Conservation (phyloP, 2,329 filamentous ascomycete species). For the Akanthomyces lecanii region DNA sequence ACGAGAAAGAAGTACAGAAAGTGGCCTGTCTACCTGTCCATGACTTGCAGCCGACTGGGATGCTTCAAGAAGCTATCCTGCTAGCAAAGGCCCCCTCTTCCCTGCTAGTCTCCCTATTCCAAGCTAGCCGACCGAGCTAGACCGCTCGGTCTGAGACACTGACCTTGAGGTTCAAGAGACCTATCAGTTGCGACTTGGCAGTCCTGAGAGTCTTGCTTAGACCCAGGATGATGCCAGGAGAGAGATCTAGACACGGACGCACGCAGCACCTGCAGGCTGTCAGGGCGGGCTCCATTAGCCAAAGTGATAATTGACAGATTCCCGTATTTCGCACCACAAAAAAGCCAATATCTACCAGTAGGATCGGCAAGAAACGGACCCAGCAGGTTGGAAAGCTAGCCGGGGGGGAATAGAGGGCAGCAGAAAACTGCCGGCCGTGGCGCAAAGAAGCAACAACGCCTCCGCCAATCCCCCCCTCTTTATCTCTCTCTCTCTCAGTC, state of each 20-base stretch:
- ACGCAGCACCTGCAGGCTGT: background rate
- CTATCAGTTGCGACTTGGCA: too few species aligned
- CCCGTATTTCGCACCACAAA: background rate
- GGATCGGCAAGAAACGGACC: background rate
- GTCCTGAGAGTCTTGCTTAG: background rate
- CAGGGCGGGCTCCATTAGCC: background rate
- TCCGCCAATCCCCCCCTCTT: background rate
- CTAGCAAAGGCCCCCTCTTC: too few species aligned
- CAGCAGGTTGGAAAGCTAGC: background rate
- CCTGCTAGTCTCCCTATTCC: too few species aligned
- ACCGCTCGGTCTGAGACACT: too few species aligned
- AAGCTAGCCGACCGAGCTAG: too few species aligned
- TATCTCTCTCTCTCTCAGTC: background rate
- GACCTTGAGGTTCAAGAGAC: too few species aligned
- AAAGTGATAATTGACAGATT: background rate
- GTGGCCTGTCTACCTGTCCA: too few species aligned
- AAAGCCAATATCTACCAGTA: background rate
- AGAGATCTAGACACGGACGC: background rate
- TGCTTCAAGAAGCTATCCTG: too few species aligned
- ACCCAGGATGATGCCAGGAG: too few species aligned
- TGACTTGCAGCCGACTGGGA: too few species aligned
- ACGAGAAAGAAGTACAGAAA: too few species aligned
- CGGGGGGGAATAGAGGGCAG: background rate
- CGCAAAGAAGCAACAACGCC: conserved; percentile 1
- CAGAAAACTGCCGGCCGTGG: conserved; percentile 4